These are phyloP conservation scores for Xylariales sp. DNA, from an alignment of 2,329 filamentous ascomycete genomes.

Conservation along the genomic window DNA sequence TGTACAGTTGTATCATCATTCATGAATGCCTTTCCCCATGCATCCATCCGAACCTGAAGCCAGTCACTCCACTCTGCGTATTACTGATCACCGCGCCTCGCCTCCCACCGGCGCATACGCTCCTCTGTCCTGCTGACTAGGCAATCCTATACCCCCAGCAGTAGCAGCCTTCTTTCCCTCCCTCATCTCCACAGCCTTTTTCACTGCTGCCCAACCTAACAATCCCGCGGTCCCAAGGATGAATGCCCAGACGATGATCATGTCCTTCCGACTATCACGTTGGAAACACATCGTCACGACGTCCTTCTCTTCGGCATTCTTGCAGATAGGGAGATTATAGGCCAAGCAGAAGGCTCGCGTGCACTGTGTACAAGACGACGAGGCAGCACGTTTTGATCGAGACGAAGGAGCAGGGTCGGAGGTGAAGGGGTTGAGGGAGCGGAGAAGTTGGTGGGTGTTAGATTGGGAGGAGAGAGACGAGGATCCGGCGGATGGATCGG, in stretches of 20 bases:
- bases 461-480: slow-evolving; percentile 9
- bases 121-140: slow-evolving; percentile 8
- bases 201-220: slow-evolving; percentile 55
- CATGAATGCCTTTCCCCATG: neutral
- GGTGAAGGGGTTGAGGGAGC: slow-evolving; percentile 17
- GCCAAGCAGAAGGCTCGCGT: slow-evolving; percentile 61
- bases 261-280: slow-evolving; percentile 62
- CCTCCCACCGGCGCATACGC: slow-evolving; percentile 10
- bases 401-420: slow-evolving; percentile 2
- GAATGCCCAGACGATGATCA: slow-evolving; percentile 62
- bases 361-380: slow-evolving; percentile 54
- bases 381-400: slow-evolving; percentile 28
- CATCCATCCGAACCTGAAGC: neutral
- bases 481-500: slow-evolving; percentile 17
- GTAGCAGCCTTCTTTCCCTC: slow-evolving; percentile 20
- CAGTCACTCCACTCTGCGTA: neutral
- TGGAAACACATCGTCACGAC: slow-evolving; percentile 62
- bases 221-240: slow-evolving; percentile 54
- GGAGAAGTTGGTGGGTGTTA: slow-evolving; percentile 19
- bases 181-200: slow-evolving; percentile 40
- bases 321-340: slow-evolving; percentile 58
- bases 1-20: neutral
- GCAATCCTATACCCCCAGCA: slow-evolving; percentile 9
- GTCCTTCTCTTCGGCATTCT: slow-evolving; percentile 56
- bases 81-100: neutral